Percentiles rank a stretch among this genome's conserved stretches.
These are phyloP conservation scores for Cercospora canescens DNA, from an alignment of 2,329 filamentous ascomycete genomes.

Conservation along the genomic window DNA sequence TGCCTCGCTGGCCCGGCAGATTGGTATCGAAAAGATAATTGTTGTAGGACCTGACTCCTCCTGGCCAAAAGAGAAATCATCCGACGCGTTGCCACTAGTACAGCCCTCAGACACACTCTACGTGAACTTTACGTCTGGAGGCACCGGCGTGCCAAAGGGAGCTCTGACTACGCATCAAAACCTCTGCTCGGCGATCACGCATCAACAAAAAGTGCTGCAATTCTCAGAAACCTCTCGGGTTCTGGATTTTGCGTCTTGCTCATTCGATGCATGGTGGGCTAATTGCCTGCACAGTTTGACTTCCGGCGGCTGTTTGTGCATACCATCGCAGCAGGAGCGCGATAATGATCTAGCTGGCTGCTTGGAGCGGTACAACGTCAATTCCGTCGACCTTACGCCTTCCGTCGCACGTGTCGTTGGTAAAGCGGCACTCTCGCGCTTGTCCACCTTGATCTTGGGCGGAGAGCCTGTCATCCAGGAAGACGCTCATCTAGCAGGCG, in stretches of 20 bases:
- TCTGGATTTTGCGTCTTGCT: not conserved
- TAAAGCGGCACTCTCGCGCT: not conserved
- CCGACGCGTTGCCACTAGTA: not conserved
- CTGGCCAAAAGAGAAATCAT: not conserved
- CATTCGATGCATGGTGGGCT: not conserved
- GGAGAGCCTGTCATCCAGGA: not conserved
- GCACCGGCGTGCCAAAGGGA: not conserved
- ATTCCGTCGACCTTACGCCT: not conserved
- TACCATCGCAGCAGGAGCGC: not conserved
- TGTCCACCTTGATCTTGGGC: not conserved
- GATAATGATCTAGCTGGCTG: not conserved
- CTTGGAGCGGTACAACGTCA: not conserved
- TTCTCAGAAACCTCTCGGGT: not conserved
- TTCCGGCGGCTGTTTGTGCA: not conserved
- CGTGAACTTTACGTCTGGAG: not conserved
- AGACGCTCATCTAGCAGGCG: not conserved
- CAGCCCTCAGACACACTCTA: not conserved
- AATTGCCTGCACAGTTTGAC: not conserved
- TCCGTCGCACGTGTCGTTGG: not conserved
- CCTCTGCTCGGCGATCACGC: not conserved
- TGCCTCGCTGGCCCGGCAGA: not conserved
- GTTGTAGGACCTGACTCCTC: not conserved
- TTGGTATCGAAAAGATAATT: not conserved
- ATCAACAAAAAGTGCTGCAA: not conserved
- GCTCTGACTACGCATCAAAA: not conserved